Percentiles rank a stretch among this genome's conserved stretches.
phyloP scores from a whole-genome alignment of 1,284 basidiomycete genomes.

The Paramarasmius palmivorus region DNA sequence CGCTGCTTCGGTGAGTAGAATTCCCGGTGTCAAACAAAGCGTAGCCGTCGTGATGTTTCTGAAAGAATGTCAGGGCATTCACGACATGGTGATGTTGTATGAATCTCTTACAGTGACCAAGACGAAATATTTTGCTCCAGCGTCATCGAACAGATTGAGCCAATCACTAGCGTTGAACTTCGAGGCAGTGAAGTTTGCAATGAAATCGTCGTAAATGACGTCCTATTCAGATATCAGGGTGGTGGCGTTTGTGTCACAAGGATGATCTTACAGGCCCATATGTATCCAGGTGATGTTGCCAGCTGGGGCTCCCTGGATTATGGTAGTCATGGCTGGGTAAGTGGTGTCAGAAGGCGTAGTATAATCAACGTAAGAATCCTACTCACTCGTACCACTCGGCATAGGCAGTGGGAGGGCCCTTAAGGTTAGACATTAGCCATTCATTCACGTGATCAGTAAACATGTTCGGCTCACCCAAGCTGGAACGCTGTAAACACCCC shows the following conservation, averaged over 20 bases:
- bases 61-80: neutral
- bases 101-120: constrained; percentile 46
- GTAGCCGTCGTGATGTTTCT: constrained; percentile 55
- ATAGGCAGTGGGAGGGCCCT: constrained; percentile 42
- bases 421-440: neutral
- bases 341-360: neutral
- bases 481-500: constrained; percentile 57
- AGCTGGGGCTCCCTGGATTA: constrained; percentile 38
- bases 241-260: neutral
- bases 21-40: constrained; percentile 54
- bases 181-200: constrained; percentile 50
- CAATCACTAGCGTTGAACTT: constrained; percentile 55
- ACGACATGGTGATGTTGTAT: neutral
- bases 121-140: constrained; percentile 66
- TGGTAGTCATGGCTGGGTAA: constrained; percentile 30
- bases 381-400: constrained; percentile 59
- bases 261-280: constrained; percentile 42
- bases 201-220: constrained; percentile 59
- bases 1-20: constrained; percentile 49
- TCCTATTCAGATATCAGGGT: constrained; percentile 28
- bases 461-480: constrained; percentile 37
- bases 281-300: constrained; percentile 48
- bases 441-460: neutral
- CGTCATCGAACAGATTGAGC: constrained; percentile 53
- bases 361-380: neutral